phyloP scores from a whole-genome alignment of 257 asterid species.

The Fraxinus cuspidata region DNA sequence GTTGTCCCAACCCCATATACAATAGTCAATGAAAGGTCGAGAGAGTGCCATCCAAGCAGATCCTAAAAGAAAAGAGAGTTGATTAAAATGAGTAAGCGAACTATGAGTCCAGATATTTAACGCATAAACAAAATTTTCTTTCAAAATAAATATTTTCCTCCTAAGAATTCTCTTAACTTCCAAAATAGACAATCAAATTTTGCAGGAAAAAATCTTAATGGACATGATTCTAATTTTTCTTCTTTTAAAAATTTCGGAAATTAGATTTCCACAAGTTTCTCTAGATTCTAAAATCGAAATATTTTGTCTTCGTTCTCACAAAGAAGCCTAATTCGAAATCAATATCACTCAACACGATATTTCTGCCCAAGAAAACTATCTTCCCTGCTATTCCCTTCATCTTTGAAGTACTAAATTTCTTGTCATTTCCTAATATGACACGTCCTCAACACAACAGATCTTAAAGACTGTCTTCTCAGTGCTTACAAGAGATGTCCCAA shows the following conservation, averaged over 20 bases:
- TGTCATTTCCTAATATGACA: background rate
- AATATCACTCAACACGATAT: background rate
- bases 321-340: background rate
- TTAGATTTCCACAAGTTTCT: background rate
- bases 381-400: background rate
- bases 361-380: background rate
- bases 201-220: background rate
- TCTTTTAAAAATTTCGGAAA: no score
- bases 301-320: background rate
- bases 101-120: background rate
- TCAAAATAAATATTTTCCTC: no score
- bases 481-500: background rate
- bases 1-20: constrained; percentile 99
- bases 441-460: background rate
- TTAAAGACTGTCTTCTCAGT: background rate
- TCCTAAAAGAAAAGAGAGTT: constrained; percentile 46
- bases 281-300: constrained; percentile 47
- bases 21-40: constrained; percentile 81
- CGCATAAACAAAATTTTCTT: background rate
- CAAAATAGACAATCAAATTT: no score
- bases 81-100: constrained; percentile 7
- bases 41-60: constrained; percentile 99
- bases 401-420: background rate
- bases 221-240: background rate
- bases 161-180: no score